Conservation (phyloP, 225 moss, liverwort and hornwort genomes). For the Antitrichia curtipendula region DNA sequence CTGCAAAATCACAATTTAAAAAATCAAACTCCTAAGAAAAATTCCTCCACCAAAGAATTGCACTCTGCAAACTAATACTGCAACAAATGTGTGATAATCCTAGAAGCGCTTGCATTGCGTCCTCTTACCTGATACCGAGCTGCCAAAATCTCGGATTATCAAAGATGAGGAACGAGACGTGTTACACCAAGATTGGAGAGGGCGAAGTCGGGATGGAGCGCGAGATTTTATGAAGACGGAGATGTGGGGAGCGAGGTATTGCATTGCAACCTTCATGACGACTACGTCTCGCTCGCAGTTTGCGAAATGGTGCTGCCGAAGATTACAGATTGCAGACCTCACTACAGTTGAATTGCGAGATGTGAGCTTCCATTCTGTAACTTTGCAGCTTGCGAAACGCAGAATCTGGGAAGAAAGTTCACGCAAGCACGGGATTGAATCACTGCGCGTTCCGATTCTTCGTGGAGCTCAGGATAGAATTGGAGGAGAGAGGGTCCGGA, state of each 20-base stretch:
- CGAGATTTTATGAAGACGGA: conserved; percentile 11
- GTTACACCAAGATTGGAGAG: neutral
- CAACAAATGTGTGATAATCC: neutral
- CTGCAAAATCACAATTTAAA: neutral
- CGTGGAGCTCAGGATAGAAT: neutral
- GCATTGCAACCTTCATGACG: conserved; percentile 42
- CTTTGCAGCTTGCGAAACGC: neutral
- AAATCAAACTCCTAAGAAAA: neutral
- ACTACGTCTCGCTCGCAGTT: neutral
- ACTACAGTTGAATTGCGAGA: neutral
- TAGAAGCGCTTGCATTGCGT: neutral
- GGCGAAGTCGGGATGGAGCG: neutral
- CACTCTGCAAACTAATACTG: neutral
- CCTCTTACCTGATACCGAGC: conserved; percentile 3
- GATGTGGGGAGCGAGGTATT: conserved; percentile 23
- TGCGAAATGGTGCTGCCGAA: neutral
- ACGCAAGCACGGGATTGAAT: neutral
- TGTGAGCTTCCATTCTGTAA: neutral
- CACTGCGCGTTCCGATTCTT: neutral
- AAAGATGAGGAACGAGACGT: neutral
- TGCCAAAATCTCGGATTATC: neutral
- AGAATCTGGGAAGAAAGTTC: neutral
- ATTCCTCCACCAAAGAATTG: neutral
- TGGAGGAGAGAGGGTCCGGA: too few species aligned
- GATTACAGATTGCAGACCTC: neutral